Evolutionary conservation across 305 asterid genomes (phyloP).

Genomic region (Fraxinus sp.): DNA sequence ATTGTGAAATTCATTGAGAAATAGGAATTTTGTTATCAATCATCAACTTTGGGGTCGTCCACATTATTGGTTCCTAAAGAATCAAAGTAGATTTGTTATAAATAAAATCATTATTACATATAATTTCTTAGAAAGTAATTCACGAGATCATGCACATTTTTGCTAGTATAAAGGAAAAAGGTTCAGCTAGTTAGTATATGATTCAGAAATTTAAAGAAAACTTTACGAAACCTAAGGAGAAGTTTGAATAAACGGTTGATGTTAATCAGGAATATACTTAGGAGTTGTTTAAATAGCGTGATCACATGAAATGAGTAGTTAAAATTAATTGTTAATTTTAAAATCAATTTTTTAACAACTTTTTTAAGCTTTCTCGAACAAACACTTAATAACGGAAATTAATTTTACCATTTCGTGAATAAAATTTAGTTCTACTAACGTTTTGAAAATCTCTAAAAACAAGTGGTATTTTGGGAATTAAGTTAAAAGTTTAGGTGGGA

Average conservation of each 20-base stretch:
- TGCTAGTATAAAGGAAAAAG: neutral
- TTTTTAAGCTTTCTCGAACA: no score
- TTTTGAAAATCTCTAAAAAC: no score
- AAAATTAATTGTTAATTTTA: no score
- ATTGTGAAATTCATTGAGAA: neutral
- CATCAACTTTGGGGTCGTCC: neutral
- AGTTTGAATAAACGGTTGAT: neutral
- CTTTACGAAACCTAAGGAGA: neutral
- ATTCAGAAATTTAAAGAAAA: neutral
- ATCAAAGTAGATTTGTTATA: neutral
- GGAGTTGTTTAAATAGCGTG: neutral
- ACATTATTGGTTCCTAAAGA: neutral
- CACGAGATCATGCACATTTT: neutral
- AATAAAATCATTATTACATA: no score
- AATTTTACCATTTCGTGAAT: neutral
- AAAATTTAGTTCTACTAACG: neutral
- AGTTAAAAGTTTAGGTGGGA: no score
- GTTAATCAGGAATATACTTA: neutral
- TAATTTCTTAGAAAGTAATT: no score
- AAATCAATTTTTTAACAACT: no score
- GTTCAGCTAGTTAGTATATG: neutral
- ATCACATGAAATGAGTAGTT: no score
- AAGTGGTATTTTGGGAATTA: no score
- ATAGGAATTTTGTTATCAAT: neutral
- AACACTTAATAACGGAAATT: no score